Conservation (phyloP, 495 filamentous ascomycete species). For the Bacidia rubella region DNA sequence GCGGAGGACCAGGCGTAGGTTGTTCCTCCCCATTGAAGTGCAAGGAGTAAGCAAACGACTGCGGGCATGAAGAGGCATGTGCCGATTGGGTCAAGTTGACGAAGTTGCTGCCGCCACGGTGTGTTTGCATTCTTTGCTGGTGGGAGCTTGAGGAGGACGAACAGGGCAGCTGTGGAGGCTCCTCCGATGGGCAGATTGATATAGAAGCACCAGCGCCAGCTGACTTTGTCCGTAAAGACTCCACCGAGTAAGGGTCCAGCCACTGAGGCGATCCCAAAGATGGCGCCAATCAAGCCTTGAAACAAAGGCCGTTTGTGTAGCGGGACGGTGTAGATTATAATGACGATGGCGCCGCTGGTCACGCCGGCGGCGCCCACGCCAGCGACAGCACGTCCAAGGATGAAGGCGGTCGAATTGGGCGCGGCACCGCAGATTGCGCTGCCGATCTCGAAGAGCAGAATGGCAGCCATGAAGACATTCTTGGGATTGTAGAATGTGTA, state of each 20-base stretch:
- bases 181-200: conserved; percentile 50
- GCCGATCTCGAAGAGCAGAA: conserved; percentile 48
- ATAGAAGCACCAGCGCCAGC: conserved; percentile 50
- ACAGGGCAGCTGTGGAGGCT: conserved; percentile 32
- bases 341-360: conserved; percentile 37
- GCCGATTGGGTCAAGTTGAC: conserved; percentile 34
- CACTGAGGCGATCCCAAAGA: conserved; percentile 44
- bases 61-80: conserved; percentile 36
- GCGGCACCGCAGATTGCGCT: conserved; percentile 59
- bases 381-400: conserved; percentile 45
- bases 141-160: conserved; percentile 34
- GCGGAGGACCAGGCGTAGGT: conserved; percentile 40
- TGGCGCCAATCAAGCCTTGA: conserved; percentile 30
- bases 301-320: conserved; percentile 37
- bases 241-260: conserved; percentile 29
- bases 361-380: conserved; percentile 39
- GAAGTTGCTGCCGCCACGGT: conserved; percentile 29
- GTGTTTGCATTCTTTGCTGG: conserved; percentile 23
- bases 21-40: conserved; percentile 47
- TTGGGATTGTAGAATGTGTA: conserved; percentile 63
- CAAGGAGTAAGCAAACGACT: conserved; percentile 42
- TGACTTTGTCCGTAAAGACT: conserved; percentile 20
- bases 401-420: conserved; percentile 52
- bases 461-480: conserved; percentile 34
- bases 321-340: conserved; percentile 43